phyloP scores from a whole-genome alignment of 768 basidiomycete species.

The Leccinum imitatum region DNA sequence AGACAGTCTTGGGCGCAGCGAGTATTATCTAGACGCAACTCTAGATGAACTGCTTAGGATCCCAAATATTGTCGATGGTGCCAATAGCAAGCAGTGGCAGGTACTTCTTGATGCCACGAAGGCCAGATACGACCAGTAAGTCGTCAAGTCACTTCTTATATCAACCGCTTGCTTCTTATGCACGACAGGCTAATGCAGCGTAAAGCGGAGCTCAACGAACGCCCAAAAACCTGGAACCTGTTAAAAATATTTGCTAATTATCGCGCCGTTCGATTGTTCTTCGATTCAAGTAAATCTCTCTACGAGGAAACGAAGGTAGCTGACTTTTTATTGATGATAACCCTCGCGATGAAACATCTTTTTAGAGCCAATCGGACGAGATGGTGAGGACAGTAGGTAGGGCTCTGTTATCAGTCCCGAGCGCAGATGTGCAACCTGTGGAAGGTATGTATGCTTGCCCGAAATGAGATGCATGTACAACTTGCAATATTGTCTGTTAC shows the following conservation, averaged over 20 bases:
- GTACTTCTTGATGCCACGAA: not conserved
- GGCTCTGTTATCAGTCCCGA: slow-evolving; percentile 3
- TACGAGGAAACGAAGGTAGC: slow-evolving; percentile 2
- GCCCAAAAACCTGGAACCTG: not conserved
- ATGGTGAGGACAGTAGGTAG: not conserved
- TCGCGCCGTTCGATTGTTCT: slow-evolving; percentile 8
- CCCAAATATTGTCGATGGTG: not conserved
- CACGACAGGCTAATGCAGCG: not conserved
- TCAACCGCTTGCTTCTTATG: not conserved
- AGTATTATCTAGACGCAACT: slow-evolving; percentile 12
- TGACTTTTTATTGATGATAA: not conserved
- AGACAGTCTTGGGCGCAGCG: not conserved
- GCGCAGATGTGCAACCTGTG: not conserved
- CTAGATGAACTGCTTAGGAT: slow-evolving; percentile 12
- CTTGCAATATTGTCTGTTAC: too few relatives aligned
- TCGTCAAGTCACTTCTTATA: not conserved
- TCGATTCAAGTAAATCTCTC: slow-evolving; percentile 2
- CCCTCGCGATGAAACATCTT: not conserved
- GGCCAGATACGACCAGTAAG: slow-evolving; percentile 8
- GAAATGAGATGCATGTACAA: too few relatives aligned
- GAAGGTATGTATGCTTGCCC: slow-evolving; percentile 6
- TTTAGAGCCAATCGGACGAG: slow-evolving; percentile 11
- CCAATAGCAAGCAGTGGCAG: not conserved
- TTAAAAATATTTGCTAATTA: slow-evolving; percentile 1
- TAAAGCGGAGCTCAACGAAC: not conserved